A percentile compares a stretch with the other conserved stretches of the same genome.
Conservation (phyloP, 345 rosid species). For the Chamaenerion angustifolium region DNA sequence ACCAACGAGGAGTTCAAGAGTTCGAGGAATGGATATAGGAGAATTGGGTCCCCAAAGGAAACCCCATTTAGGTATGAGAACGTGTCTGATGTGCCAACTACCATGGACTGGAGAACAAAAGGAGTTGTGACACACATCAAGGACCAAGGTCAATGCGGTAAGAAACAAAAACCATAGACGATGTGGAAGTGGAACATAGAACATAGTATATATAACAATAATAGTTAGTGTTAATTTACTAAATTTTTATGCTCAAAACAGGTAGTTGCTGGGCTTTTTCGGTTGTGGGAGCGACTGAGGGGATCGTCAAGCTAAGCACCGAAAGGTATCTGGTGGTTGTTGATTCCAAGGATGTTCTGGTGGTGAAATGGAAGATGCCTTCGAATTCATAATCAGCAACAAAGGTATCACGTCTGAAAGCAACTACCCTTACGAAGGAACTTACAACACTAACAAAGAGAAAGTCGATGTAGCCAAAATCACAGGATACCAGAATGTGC, state of each 20-base stretch:
- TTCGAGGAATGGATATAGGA: constrained; percentile 8
- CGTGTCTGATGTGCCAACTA: constrained; percentile 8
- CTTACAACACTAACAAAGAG: constrained; percentile 12
- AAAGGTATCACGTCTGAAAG: constrained; percentile 14
- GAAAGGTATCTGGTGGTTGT: constrained; percentile 5
- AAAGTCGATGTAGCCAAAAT: constrained; percentile 12
- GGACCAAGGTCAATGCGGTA: constrained; percentile 28
- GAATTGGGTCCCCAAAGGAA: background rate
- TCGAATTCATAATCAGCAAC: constrained; percentile 14
- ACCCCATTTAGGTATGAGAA: constrained; percentile 5
- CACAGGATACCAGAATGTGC: constrained; percentile 16
- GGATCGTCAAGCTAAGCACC: constrained; percentile 2
- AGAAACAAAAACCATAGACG: background rate
- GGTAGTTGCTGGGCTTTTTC: constrained; percentile 23
- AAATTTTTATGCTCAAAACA: background rate
- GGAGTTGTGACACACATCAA: constrained; percentile 27
- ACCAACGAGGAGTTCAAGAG: constrained; percentile 17
- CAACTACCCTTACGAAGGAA: constrained; percentile 20
- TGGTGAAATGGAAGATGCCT: constrained; percentile 23
- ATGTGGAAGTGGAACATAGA: too few relatives aligned
- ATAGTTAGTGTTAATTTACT: too few relatives aligned
- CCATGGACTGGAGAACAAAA: constrained; percentile 21
- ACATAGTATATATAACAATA: too few relatives aligned
- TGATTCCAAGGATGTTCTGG: constrained; percentile 13
- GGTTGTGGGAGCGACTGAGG: constrained; percentile 13